These are phyloP conservation scores for Stenogyne calaminthoides DNA, from an alignment of 305 asterid genomes.

Conservation along the genomic window DNA sequence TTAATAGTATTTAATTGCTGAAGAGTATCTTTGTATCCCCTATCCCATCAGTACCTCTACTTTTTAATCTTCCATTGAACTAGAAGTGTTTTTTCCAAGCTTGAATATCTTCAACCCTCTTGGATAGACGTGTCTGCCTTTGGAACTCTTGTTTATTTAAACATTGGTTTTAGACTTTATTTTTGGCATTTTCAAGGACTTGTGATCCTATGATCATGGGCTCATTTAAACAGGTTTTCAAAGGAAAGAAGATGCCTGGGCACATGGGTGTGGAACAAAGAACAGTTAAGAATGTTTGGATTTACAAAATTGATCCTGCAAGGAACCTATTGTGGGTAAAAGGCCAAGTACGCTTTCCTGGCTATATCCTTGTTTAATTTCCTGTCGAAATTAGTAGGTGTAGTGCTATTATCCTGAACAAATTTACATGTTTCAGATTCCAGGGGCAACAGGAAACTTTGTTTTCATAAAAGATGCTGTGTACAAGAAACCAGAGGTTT, in stretches of 20 bases:
- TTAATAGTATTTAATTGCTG: not conserved
- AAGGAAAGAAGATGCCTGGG: constrained; percentile 96
- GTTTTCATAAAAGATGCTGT: constrained; percentile 81
- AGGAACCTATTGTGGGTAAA: constrained; percentile 92
- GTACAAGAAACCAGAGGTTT: constrained; percentile 71
- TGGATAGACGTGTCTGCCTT: not conserved
- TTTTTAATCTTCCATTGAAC: too few species aligned
- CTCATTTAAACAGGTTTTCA: constrained; percentile 65
- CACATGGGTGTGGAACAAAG: constrained; percentile 91
- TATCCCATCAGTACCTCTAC: too few species aligned
- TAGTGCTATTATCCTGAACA: not conserved
- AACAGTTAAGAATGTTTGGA: constrained; percentile 92
- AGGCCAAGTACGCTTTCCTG: constrained; percentile 76
- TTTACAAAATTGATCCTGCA: constrained; percentile 92
- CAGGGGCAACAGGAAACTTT: constrained; percentile 89
- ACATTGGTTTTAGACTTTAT: not conserved
- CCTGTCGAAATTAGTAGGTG: not conserved
- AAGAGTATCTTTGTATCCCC: not conserved
- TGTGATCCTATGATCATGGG: not conserved
- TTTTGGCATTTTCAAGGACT: too few species aligned
- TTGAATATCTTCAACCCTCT: not conserved
- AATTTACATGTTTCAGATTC: constrained; percentile 52
- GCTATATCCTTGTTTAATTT: constrained; percentile 14
- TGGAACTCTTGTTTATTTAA: not conserved
- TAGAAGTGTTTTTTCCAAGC: too few species aligned